phyloP scores from a whole-genome alignment of 805 yeast genomes.

The Metschnikowia chrysomelidarum region DNA sequence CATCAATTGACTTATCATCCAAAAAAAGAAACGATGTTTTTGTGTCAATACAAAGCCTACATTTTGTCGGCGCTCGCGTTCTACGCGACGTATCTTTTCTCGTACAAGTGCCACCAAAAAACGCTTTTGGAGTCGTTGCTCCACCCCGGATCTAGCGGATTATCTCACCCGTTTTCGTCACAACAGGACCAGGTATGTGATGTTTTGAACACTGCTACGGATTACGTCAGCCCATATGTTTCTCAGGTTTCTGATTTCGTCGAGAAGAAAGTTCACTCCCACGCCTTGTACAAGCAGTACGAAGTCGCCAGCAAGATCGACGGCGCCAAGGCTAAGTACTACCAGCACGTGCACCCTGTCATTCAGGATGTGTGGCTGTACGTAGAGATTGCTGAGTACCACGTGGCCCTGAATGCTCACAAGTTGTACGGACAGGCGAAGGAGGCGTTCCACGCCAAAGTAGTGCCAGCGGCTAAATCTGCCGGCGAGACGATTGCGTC shows the following conservation, averaged over 20 bases:
- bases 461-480: constrained; percentile 20
- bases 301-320: constrained; percentile 28
- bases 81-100: constrained; percentile 37
- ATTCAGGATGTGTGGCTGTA: constrained; percentile 32
- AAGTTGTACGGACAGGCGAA: constrained; percentile 15
- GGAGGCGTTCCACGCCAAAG: constrained; percentile 21
- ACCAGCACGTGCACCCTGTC: constrained; percentile 28
- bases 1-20: neutral
- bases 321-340: constrained; percentile 22
- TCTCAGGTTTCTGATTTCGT: constrained; percentile 27
- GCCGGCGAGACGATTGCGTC: constrained; percentile 10
- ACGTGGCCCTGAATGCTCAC: constrained; percentile 28
- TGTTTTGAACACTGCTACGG: constrained; percentile 28
- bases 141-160: constrained; percentile 24
- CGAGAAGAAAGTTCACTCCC: constrained; percentile 38
- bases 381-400: constrained; percentile 34
- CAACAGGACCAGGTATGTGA: constrained; percentile 37
- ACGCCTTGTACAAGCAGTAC: constrained; percentile 33
- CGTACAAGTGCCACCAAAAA: constrained; percentile 39
- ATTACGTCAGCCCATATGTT: constrained; percentile 31
- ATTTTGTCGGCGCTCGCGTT: constrained; percentile 26
- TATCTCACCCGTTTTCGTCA: constrained; percentile 39
- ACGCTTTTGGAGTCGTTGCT: constrained; percentile 24
- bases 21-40: constrained; percentile 12
- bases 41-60: constrained; percentile 22